phyloP scores from a whole-genome alignment of 1,284 basidiomycete species.

The Ustilago bromivora region DNA sequence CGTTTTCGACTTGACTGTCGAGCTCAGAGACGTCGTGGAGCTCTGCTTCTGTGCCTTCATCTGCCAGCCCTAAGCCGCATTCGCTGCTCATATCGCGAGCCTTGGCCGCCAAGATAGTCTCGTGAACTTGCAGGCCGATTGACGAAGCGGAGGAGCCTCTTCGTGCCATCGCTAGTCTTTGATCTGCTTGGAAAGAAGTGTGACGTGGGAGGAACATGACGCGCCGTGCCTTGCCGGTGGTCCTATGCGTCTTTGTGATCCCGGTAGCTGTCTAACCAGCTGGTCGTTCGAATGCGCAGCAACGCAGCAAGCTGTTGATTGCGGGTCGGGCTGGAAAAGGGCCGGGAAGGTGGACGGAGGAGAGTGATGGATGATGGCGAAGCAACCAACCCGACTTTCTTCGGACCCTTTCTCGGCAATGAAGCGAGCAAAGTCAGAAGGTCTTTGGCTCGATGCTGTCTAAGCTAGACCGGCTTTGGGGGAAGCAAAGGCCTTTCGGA shows the following conservation, averaged over 20 bases:
- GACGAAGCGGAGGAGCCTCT: conserved; percentile 19
- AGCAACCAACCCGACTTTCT: neutral
- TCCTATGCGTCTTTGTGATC: neutral
- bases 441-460: neutral
- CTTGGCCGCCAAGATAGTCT: conserved; percentile 41
- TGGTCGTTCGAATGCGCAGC: neutral
- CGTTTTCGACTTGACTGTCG: neutral
- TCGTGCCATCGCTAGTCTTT: conserved; percentile 16
- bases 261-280: neutral
- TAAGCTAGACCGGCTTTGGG: neutral
- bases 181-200: conserved; percentile 21
- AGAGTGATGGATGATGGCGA: neutral
- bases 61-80: conserved; percentile 39
- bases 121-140: conserved; percentile 47
- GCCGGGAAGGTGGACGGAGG: neutral
- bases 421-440: neutral
- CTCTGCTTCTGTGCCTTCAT: neutral
- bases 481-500: neutral
- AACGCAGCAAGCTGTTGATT: neutral
- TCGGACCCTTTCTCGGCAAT: neutral
- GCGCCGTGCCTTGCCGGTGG: neutral
- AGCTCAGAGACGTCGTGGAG: neutral
- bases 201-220: conserved; percentile 26
- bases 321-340: no score
- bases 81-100: conserved; percentile 38